These are phyloP conservation scores for Citrullus colocynthis DNA, from an alignment of 306 rosid species.

Conservation along the genomic window DNA sequence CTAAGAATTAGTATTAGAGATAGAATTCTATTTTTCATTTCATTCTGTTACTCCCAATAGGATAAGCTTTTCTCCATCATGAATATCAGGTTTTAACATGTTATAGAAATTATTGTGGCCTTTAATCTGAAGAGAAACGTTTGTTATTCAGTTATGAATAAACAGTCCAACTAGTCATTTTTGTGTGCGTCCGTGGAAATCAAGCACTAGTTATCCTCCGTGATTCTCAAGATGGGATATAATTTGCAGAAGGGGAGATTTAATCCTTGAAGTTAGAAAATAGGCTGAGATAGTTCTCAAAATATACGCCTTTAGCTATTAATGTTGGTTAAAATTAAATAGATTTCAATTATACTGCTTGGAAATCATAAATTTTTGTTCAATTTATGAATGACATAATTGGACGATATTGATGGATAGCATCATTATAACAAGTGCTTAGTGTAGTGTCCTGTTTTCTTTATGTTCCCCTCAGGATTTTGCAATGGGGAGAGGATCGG, in stretches of 20 bases:
- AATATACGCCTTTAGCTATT: neutral
- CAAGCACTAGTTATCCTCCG: neutral
- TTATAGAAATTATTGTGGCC: neutral
- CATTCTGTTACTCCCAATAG: neutral
- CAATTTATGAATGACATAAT: neutral
- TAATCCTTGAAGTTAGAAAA: neutral
- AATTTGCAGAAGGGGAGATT: neutral
- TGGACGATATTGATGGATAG: neutral
- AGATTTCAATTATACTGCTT: neutral
- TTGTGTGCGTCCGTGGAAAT: neutral
- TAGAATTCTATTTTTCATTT: neutral
- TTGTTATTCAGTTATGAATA: neutral
- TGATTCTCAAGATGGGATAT: neutral
- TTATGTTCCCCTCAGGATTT: constrained; percentile 41
- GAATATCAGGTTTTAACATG: neutral
- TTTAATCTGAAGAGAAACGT: neutral
- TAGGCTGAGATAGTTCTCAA: neutral
- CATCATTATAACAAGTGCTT: neutral
- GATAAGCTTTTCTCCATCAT: neutral
- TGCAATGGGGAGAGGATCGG: constrained; percentile 89
- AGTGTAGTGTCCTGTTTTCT: constrained; percentile 3
- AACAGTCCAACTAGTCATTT: neutral
- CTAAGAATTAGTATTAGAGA: neutral
- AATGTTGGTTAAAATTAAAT: neutral
- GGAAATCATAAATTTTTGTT: neutral